phyloP scores from a whole-genome alignment of 2,329 filamentous ascomycete genomes.

The Verticillium zaregamsianum region DNA sequence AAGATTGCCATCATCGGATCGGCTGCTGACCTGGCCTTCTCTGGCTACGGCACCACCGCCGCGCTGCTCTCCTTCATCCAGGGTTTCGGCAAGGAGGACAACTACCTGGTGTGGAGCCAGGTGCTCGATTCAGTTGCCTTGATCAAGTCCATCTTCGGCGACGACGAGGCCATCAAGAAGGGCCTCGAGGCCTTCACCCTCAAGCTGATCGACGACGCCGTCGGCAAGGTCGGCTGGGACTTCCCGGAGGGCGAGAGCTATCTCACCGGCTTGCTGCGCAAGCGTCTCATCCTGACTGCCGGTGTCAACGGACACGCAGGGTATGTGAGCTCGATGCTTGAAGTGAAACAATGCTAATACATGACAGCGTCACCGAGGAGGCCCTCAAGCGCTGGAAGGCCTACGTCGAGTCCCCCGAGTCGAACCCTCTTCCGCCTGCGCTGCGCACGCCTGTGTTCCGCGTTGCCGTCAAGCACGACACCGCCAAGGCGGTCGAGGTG shows the following conservation, averaged over 20 bases:
- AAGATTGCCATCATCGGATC: constrained; percentile 92
- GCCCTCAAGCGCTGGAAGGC: constrained; percentile 74
- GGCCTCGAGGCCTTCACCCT: constrained; percentile 76
- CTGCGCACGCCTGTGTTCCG: constrained; percentile 78
- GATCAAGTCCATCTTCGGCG: constrained; percentile 80
- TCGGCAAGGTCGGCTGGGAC: constrained; percentile 82
- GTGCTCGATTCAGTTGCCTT: constrained; percentile 71
- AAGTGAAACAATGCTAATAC: constrained; percentile 5
- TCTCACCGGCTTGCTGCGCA: constrained; percentile 75
- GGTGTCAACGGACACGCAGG: constrained; percentile 71
- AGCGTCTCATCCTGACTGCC: constrained; percentile 72
- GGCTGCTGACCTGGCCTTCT: constrained; percentile 81
- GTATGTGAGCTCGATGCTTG: constrained; percentile 33
- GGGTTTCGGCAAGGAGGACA: constrained; percentile 75
- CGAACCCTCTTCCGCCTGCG: constrained; percentile 71
- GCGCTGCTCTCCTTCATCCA: constrained; percentile 80
- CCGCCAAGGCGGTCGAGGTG: constrained; percentile 64
- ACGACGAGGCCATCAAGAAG: constrained; percentile 65
- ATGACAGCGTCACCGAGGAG: constrained; percentile 60
- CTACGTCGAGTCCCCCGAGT: constrained; percentile 68
- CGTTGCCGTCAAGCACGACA: constrained; percentile 66
- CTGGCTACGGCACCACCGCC: constrained; percentile 78
- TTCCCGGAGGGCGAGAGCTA: constrained; percentile 75
- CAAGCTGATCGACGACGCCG: constrained; percentile 69
- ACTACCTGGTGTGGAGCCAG: constrained; percentile 87